Percentiles rank a stretch among this genome's conserved stretches.
These are phyloP conservation scores for Saccharomycopsis javanensis DNA, from an alignment of 805 yeast species.

Conservation along the genomic window DNA sequence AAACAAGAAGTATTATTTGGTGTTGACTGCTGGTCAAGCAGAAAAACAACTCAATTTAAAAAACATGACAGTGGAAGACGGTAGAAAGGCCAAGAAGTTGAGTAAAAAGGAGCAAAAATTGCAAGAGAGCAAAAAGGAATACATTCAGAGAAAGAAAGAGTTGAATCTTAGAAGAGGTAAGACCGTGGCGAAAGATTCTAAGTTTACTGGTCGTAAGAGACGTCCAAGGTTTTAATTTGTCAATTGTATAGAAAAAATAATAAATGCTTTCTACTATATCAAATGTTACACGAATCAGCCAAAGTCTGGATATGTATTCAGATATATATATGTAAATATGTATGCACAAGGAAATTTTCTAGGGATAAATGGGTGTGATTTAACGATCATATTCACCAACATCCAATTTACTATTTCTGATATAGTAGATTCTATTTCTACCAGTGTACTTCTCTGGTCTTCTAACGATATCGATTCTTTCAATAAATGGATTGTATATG, in stretches of 20 bases:
- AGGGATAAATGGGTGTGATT: no score
- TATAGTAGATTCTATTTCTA: slow-evolving; percentile 83
- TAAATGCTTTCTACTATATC: no score
- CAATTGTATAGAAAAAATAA: no score
- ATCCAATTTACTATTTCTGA: slow-evolving; percentile 70
- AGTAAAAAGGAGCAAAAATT: slow-evolving; percentile 36
- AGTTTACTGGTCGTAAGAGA: slow-evolving; percentile 83
- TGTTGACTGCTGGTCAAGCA: slow-evolving; percentile 77
- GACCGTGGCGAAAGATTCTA: slow-evolving; percentile 79
- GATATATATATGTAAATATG: not conserved
- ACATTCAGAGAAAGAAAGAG: slow-evolving; percentile 84
- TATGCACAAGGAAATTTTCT: not conserved
- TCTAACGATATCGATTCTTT: slow-evolving; percentile 66
- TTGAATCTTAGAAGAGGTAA: slow-evolving; percentile 88
- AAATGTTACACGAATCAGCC: not conserved
- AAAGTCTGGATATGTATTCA: no score
- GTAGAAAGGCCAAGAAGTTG: slow-evolving; percentile 28
- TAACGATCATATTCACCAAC: slow-evolving; percentile 54
- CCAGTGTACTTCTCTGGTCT: slow-evolving; percentile 64
- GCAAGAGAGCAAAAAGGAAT: slow-evolving; percentile 69
- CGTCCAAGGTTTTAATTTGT: slow-evolving; percentile 29
- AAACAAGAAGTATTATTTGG: slow-evolving; percentile 84
- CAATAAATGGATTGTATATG: slow-evolving; percentile 67
- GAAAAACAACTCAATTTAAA: slow-evolving; percentile 65
- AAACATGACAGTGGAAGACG: slow-evolving; percentile 66